phyloP scores from a whole-genome alignment of 345 rosid species.

The Adansonia digitata region DNA sequence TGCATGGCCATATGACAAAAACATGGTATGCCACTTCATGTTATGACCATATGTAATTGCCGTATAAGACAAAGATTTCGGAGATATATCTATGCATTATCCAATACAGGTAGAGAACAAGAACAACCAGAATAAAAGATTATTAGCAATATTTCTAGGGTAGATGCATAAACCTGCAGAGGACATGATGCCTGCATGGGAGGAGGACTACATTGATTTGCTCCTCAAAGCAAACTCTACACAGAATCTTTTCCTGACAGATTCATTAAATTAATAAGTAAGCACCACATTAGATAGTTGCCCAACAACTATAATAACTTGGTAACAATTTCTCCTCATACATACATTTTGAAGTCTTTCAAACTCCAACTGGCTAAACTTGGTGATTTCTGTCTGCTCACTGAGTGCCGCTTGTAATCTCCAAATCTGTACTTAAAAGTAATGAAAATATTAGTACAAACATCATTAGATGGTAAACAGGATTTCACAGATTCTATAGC shows the following conservation, averaged over 20 bases:
- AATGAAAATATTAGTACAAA: neutral
- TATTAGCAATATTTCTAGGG: neutral
- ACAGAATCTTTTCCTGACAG: slow-evolving; percentile 78
- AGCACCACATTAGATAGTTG: neutral
- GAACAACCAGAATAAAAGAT: neutral
- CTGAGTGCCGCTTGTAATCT: slow-evolving; percentile 63
- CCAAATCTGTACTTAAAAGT: slow-evolving; percentile 49
- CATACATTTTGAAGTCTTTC: slow-evolving; percentile 78
- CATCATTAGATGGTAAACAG: neutral
- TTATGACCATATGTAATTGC: neutral
- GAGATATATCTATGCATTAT: neutral
- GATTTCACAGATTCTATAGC: neutral
- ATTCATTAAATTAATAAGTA: slow-evolving; percentile 11
- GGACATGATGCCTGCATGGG: slow-evolving; percentile 82
- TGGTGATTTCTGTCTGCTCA: slow-evolving; percentile 74
- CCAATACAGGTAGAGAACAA: neutral
- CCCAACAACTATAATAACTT: neutral
- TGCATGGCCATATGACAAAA: neutral
- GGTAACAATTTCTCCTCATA: neutral
- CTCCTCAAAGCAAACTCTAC: slow-evolving; percentile 85
- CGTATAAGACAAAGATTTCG: neutral
- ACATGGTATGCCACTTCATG: neutral
- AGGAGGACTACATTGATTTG: slow-evolving; percentile 70
- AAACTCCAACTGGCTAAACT: slow-evolving; percentile 64
- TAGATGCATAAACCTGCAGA: slow-evolving; percentile 55